Conservation (phyloP, 164 flowering plant genomes). For the Umbellularia californica region DNA sequence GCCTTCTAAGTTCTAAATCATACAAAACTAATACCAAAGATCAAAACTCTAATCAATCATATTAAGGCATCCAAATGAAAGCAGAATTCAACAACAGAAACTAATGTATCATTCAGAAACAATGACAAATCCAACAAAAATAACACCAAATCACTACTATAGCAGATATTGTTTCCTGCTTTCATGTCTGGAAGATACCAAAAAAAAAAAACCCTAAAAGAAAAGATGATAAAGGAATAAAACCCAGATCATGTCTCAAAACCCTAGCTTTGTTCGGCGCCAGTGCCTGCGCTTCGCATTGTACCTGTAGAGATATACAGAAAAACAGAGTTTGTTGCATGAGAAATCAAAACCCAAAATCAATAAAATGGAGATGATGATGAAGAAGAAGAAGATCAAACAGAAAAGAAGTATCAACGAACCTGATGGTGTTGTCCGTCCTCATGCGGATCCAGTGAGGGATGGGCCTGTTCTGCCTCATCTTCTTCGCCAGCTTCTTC, state of each 20-base stretch:
- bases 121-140: neutral
- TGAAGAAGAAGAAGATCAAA: neutral
- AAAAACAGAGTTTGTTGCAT: too few relatives aligned
- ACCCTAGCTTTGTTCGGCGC: conserved; percentile 71
- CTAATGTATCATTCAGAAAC: neutral
- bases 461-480: conserved; percentile 64
- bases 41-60: neutral
- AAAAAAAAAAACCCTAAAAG: neutral
- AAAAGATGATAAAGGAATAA: neutral
- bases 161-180: neutral
- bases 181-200: neutral
- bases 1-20: neutral
- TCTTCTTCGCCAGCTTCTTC: conserved; percentile 67
- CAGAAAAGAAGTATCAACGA: neutral
- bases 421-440: conserved; percentile 62
- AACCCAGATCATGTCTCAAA: conserved; percentile 25
- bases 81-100: neutral
- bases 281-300: conserved; percentile 77
- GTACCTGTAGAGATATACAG: conserved; percentile 33
- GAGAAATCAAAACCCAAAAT: neutral
- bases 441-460: conserved; percentile 58
- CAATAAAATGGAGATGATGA: neutral
- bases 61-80: neutral
- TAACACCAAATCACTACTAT: neutral
- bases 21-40: neutral